Base-by-base conservation (phyloP, 2,329 filamentous ascomycete genomes). In the Fusarium torreyae region DNA sequence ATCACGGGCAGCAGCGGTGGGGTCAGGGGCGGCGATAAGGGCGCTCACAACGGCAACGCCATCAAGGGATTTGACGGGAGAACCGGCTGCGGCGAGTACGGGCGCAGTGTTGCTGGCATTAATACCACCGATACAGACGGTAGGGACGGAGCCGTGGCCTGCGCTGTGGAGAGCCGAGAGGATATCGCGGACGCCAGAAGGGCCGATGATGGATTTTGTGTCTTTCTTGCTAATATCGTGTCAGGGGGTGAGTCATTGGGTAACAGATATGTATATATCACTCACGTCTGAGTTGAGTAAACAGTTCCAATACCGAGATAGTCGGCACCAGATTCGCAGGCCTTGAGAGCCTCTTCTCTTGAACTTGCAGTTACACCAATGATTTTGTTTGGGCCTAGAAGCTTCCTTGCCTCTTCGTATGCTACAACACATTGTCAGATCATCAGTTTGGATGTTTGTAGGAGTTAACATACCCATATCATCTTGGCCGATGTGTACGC, bases 401-500 rank as follows among this genome's bases (percentile, higher is more conserved):
- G 80, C 22, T 81, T 84, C 60, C 93, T 91, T 3, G 94, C 94
- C 39, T 79, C 65, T n/a, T 72, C 57, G 24, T 71, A 76, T 24
- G 64, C 76, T 78, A 38, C 34, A 20, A n/a, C 28, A n/a, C 3
- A 24, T 15, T 33, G 33, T 71, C 44, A 66, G 64, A 45, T 24
- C 34, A 43, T 40, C 11, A 7, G 26, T n/a, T 38, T 15, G 24
- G 2, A 22, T 26, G 5, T 20, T 13, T 40, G 8, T 10, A 22
- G 17, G n/a, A n/a, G 15, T 24, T 2, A 31, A 79, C 85, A 70
- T 79, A 92, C 91, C 85, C 84, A 97, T 91, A 79, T 98, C 95
- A 86, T 98, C 94, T 82, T 98, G 95, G 8, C 96, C 96, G 50
- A 98, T 88, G 78, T 98, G 96, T 10, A 97, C 94, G 45, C 96